phyloP scores from a whole-genome alignment of 2,329 filamentous ascomycete species.

The Mycosphaerella sp. region DNA sequence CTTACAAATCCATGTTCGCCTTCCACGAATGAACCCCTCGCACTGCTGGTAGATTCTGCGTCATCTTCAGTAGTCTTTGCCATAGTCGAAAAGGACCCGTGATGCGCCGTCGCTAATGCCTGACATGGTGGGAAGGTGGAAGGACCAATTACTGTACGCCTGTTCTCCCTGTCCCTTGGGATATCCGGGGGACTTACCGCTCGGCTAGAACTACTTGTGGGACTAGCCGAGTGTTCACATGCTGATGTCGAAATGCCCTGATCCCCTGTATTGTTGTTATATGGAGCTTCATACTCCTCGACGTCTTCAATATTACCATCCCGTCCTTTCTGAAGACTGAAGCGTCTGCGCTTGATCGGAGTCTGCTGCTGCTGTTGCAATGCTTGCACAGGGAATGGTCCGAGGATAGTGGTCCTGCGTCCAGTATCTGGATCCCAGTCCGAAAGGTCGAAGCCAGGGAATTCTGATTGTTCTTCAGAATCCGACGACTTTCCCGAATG shows the following conservation, averaged over 20 bases:
- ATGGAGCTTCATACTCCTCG: constrained; percentile 4
- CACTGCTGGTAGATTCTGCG: constrained; percentile 1
- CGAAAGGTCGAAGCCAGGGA: constrained; percentile 15
- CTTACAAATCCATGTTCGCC: constrained; percentile 19
- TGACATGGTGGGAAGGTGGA: constrained; percentile 2
- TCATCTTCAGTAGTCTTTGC: background rate
- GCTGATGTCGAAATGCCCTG: constrained; percentile 3
- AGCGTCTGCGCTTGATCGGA: constrained; percentile 15
- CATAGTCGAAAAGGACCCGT: background rate
- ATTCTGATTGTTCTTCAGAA: constrained; percentile 8
- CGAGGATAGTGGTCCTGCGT: constrained; percentile 19
- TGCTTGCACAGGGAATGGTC: constrained; percentile 9
- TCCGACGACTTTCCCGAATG: background rate
- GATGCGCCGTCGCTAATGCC: constrained; percentile 1
- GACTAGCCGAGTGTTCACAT: constrained; percentile 8
- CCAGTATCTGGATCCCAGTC: constrained; percentile 14
- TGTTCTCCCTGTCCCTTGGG: constrained; percentile 10
- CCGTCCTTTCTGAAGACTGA: constrained; percentile 17
- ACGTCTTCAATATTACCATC: constrained; percentile 16
- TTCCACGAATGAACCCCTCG: constrained; percentile 11
- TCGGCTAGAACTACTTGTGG: background rate
- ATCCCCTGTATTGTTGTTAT: background rate
- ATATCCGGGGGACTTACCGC: background rate
- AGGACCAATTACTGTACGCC: constrained; percentile 21
- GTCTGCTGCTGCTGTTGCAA: background rate